These are phyloP conservation scores for Fusarium falciforme DNA, from an alignment of 2,329 filamentous ascomycete species.

Conservation along the genomic window DNA sequence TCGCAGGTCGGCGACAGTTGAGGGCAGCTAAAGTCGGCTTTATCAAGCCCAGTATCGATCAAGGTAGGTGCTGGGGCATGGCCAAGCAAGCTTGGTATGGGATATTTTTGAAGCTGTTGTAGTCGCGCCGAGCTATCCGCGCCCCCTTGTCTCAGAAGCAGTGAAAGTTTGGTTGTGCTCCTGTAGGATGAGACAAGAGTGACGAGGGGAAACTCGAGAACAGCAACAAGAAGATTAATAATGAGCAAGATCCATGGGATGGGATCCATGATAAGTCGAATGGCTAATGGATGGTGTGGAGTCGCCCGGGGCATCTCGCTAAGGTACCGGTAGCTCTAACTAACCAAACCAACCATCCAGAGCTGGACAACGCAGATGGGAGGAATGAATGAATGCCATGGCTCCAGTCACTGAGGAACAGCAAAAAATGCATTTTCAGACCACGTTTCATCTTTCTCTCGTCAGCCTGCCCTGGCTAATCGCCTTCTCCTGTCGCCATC, in stretches of 20 bases:
- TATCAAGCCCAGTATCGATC: slow-evolving; percentile 22
- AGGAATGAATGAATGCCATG: neutral
- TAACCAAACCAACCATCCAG: slow-evolving; percentile 5
- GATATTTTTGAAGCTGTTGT: neutral
- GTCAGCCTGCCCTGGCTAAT: neutral
- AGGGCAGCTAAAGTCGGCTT: slow-evolving; percentile 19
- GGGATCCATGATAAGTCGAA: slow-evolving; percentile 39
- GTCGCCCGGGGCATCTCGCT: slow-evolving; percentile 10
- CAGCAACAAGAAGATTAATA: slow-evolving; percentile 33
- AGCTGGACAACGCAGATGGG: slow-evolving; percentile 23
- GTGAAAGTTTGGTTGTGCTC: slow-evolving; percentile 16
- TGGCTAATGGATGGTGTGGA: slow-evolving; percentile 37
- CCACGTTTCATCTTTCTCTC: neutral
- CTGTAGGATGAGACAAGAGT: slow-evolving; percentile 37
- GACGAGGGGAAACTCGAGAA: slow-evolving; percentile 22
- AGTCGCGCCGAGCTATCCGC: neutral
- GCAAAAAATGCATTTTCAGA: neutral
- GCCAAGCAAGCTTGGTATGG: slow-evolving; percentile 6
- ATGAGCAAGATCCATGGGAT: slow-evolving; percentile 16
- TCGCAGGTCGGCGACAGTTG: neutral
- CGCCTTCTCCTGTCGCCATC: slow-evolving; percentile 8
- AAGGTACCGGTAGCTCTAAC: neutral
- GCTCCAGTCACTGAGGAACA: slow-evolving; percentile 3
- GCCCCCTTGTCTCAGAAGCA: slow-evolving; percentile 22
- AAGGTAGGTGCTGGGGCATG: slow-evolving; percentile 25